Base-by-base conservation (phyloP, 1,139 yeast genomes). In the Yamadazyma epiphylla region DNA sequence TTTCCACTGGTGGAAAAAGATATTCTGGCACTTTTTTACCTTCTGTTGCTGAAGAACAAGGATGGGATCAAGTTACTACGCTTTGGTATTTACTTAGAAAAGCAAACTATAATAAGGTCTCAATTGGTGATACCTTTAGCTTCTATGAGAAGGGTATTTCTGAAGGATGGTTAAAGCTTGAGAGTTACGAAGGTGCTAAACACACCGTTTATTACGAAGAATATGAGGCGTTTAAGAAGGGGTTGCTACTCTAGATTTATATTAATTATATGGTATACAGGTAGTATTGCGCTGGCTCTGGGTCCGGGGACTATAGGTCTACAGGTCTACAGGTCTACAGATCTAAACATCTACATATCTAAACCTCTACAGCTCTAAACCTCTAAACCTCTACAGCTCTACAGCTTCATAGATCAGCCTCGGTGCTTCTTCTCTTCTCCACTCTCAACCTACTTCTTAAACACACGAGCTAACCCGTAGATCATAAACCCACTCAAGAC, bases 21-120 rank as follows among this genome's bases (percentile, higher is more conserved):
- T 63, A 63, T 37, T 74, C 81, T 30, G 88, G 96, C 0, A 91
- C 98, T 0, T 91, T 87, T 44, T 58, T 94, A 28, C 98, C 98
- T 0, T 83, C 79, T 27, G 97, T 94, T 2, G 94, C 96, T 11
- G 69, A 61, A n/a, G 97, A 89, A 41, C 95, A 89, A 45, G 77
- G 74, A 4, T 89, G 97, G 96, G 75, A 71, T 43, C 71, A 84
- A 48, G 58, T 61, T 12, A 79, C 83, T 12, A 89, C 98, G 0
- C 59, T 89, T 34, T 65, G 64, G 41, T 72, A 85, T 43, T 66
- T 94, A 27, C 74, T 91, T 4, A 61, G 67, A 22, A 91, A 91
- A 51, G 88, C 95, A 0, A 94, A 54, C 25, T 58, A 48, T 31
- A 34, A 41, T 3, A 34, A 35, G 4, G 43, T 58, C 1, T 31